A percentile compares a stretch with the other conserved stretches of the same genome.
These are phyloP conservation scores for Brasenia schreberi DNA, from an alignment of 164 flowering plant genomes.

Conservation along the genomic window DNA sequence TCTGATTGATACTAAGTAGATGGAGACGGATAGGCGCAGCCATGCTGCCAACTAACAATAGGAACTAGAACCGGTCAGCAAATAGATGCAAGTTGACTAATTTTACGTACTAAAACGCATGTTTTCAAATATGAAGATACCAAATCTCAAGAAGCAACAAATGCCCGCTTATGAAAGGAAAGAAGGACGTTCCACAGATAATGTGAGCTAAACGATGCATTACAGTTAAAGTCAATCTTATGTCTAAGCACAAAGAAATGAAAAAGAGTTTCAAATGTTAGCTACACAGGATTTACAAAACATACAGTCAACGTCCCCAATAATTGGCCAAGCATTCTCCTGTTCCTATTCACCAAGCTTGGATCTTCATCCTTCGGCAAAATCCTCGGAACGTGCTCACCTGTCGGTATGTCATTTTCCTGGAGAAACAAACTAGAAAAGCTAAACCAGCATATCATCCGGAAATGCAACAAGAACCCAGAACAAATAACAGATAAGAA, in stretches of 20 bases:
- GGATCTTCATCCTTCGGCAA: conserved; percentile 86
- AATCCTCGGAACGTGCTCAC: conserved; percentile 65
- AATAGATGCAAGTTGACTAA: too few relatives aligned
- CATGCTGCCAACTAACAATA: background rate
- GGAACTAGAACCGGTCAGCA: background rate
- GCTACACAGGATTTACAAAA: background rate
- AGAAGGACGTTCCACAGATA: background rate
- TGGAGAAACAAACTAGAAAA: conserved; percentile 8
- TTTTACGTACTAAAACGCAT: too few relatives aligned
- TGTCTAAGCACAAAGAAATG: background rate
- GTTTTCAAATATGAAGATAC: too few relatives aligned
- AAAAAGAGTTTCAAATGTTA: background rate
- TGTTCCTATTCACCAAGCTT: conserved; percentile 75
- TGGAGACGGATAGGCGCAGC: background rate
- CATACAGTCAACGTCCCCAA: conserved; percentile 50
- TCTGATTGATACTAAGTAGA: too few relatives aligned
- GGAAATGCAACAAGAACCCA: background rate
- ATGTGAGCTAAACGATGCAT: background rate
- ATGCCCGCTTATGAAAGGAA: background rate
- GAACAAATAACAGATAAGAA: background rate
- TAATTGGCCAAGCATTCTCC: conserved; percentile 84
- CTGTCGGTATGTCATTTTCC: conserved; percentile 41
- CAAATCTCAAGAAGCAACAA: too few relatives aligned
- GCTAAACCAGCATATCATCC: background rate
- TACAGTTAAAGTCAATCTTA: too few relatives aligned